Evolutionary conservation across 352 stramenopile genomes (phyloP).

Genomic region (Pythium volutum): DNA sequence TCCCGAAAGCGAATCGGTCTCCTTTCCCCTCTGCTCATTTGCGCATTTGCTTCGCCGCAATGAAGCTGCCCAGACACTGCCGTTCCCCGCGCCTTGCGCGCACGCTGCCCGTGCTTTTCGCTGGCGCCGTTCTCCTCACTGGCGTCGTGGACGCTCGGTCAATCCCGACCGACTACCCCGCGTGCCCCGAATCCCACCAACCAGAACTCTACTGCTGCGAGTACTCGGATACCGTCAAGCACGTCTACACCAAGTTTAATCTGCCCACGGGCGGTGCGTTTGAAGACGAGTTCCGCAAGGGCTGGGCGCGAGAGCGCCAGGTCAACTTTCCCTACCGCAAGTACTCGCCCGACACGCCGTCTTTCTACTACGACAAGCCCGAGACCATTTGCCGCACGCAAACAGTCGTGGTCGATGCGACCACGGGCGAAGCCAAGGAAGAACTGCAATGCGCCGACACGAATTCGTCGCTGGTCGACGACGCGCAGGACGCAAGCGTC

Average conservation of each 20-base stretch:
- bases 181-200: conserved; percentile 28
- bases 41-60: background rate
- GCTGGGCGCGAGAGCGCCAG: conserved; percentile 22
- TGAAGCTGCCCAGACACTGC: background rate
- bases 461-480: conserved; percentile 51
- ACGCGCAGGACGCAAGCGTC: conserved; percentile 41
- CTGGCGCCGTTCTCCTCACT: background rate
- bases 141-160: conserved; percentile 1
- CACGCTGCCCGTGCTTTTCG: background rate
- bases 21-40: background rate
- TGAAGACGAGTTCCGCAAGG: conserved; percentile 18
- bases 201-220: conserved; percentile 33
- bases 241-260: conserved; percentile 33
- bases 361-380: conserved; percentile 51
- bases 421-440: conserved; percentile 11
- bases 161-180: conserved; percentile 19
- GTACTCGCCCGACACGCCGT: conserved; percentile 43
- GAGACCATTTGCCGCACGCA: conserved; percentile 47
- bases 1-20: no score
- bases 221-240: conserved; percentile 20
- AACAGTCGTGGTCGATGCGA: conserved; percentile 27
- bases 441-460: conserved; percentile 24
- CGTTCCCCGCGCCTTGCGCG: no score
- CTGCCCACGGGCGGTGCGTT: conserved; percentile 20
- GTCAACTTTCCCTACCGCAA: conserved; percentile 30